Evolutionary conservation across 2,329 filamentous ascomycete genomes (phyloP).

Genomic region (Claviceps spartinae): DNA sequence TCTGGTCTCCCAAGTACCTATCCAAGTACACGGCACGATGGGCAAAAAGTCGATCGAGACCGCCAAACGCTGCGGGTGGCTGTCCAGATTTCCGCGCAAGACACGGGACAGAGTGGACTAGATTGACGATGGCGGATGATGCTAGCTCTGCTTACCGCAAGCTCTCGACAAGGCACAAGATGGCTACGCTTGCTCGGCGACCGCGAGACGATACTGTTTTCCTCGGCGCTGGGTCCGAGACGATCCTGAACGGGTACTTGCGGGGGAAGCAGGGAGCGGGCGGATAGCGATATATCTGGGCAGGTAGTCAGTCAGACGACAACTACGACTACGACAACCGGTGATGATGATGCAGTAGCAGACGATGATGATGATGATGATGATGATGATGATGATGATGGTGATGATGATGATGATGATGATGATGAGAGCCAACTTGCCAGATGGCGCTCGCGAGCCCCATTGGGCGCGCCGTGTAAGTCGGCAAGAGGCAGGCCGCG

Average conservation of each 20-base stretch:
- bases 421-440: background rate
- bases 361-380: background rate
- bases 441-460: background rate
- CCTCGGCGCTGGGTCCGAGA: background rate
- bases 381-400: background rate
- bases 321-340: background rate
- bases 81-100: background rate
- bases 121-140: background rate
- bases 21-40: background rate
- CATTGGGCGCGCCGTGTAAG: conserved; percentile 1
- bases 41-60: background rate
- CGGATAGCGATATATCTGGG: background rate
- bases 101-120: background rate
- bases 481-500: conserved; percentile 1
- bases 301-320: background rate
- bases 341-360: background rate
- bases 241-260: background rate
- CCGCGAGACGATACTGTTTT: background rate
- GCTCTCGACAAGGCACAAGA: background rate
- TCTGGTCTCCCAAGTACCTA: background rate
- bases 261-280: background rate
- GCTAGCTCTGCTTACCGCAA: background rate
- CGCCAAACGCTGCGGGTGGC: background rate
- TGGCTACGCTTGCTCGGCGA: background rate
- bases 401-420: background rate